phyloP scores from a whole-genome alignment of 257 asterid genomes.

The Capsicum baccatum region DNA sequence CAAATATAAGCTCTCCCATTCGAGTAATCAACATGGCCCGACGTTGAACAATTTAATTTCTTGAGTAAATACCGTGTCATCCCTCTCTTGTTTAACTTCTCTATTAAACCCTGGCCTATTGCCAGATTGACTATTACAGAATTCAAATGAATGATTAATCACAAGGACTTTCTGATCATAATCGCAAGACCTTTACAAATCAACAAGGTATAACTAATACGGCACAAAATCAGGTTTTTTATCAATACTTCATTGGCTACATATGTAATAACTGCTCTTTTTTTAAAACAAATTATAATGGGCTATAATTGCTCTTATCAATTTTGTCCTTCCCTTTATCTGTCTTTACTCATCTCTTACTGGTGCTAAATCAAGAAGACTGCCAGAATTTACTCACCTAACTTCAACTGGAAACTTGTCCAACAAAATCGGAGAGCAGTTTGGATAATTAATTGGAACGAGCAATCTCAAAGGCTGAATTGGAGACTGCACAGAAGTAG shows the following conservation, averaged over 20 bases:
- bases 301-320: background rate
- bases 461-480: slow-evolving; percentile 88
- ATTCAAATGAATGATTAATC: background rate
- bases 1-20: no score
- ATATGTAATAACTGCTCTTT: background rate
- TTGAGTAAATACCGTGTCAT: no score
- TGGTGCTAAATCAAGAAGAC: slow-evolving; percentile 7
- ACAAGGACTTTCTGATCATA: background rate
- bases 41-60: no score
- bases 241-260: background rate
- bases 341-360: background rate
- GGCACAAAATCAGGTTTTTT: background rate
- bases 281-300: background rate
- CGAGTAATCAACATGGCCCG: no score
- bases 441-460: slow-evolving; percentile 78
- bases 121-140: background rate
- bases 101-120: no score
- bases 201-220: background rate
- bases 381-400: slow-evolving; percentile 53
- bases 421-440: slow-evolving; percentile 81
- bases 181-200: background rate
- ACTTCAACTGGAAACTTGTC: slow-evolving; percentile 93
- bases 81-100: no score
- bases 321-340: background rate
- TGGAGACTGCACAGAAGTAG: slow-evolving; percentile 68